A percentile compares a stretch with the other conserved stretches of the same genome.
phyloP scores from a whole-genome alignment of 129 eudicot genomes.

The Tanacetum coccineum region DNA sequence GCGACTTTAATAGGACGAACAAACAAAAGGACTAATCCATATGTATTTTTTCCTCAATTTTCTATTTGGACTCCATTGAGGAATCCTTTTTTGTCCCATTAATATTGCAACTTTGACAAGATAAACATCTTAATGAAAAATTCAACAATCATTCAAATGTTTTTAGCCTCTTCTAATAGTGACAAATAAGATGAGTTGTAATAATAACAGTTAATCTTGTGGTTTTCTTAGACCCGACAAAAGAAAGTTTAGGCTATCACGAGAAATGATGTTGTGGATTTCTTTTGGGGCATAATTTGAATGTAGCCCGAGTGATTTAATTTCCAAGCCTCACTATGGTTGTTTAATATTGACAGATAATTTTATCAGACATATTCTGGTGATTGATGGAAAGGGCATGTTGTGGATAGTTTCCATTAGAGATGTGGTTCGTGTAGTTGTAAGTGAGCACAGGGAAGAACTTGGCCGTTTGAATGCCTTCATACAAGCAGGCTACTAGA shows the following conservation, averaged over 20 bases:
- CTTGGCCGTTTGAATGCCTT: constrained; percentile 88
- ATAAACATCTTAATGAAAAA: neutral
- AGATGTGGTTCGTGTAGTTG: constrained; percentile 99
- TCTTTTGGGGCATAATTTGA: too few species aligned
- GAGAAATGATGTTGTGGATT: too few species aligned
- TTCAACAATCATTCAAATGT: neutral
- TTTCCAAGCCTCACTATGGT: too few species aligned
- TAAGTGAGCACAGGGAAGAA: constrained; percentile 87
- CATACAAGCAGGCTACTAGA: constrained; percentile 92
- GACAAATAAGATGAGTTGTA: neutral
- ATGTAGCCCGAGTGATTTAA: too few species aligned
- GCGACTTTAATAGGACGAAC: neutral
- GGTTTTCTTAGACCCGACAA: too few species aligned
- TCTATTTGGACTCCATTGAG: neutral
- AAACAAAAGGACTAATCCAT: neutral
- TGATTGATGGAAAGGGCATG: constrained; percentile 67
- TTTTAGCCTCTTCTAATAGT: neutral
- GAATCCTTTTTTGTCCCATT: neutral
- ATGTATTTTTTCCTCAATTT: neutral
- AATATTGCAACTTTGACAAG: neutral
- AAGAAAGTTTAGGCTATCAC: too few species aligned
- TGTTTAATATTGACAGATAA: constrained; percentile 55
- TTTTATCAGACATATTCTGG: constrained; percentile 96
- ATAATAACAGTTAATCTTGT: too few species aligned
- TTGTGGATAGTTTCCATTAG: constrained; percentile 97